These are phyloP conservation scores for Cryptococcus sp. DNA, from an alignment of 1,284 basidiomycete genomes.

Conservation along the genomic window DNA sequence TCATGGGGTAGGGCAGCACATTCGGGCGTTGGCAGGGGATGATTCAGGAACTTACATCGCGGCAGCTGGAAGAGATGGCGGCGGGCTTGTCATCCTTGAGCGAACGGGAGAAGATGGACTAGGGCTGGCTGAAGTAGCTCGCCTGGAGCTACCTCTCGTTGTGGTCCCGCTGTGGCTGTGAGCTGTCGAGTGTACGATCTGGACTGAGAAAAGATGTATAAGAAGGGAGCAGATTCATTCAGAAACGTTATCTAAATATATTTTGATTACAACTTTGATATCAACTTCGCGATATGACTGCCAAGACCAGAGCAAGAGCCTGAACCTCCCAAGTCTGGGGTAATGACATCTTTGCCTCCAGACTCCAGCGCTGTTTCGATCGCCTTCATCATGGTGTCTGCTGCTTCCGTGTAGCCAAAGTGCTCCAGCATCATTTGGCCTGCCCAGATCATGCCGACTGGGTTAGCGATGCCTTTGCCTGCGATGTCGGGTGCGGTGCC, in stretches of 20 bases:
- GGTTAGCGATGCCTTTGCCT: slow-evolving; percentile 69
- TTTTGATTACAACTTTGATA: slow-evolving; percentile 14
- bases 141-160: slow-evolving; percentile 3
- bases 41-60: slow-evolving; percentile 8
- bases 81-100: slow-evolving; percentile 15
- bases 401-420: slow-evolving; percentile 60
- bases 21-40: slow-evolving; percentile 11
- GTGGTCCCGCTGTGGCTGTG: neutral
- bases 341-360: slow-evolving; percentile 59
- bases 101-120: slow-evolving; percentile 3
- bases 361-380: slow-evolving; percentile 54
- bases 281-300: slow-evolving; percentile 24
- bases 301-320: slow-evolving; percentile 46
- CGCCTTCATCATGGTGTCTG: slow-evolving; percentile 58
- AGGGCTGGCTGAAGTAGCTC: slow-evolving; percentile 12
- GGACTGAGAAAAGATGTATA: too few relatives aligned
- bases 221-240: too few relatives aligned
- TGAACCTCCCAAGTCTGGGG: slow-evolving; percentile 86
- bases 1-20: slow-evolving; percentile 5
- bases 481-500: slow-evolving; percentile 70
- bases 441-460: slow-evolving; percentile 60
- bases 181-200: neutral
- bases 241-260: too few relatives aligned
- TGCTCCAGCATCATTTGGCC: slow-evolving; percentile 62
- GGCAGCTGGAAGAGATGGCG: slow-evolving; percentile 12